phyloP scores from a whole-genome alignment of 176 grass and related monocot genomes.

The Ensete ventricosum region DNA sequence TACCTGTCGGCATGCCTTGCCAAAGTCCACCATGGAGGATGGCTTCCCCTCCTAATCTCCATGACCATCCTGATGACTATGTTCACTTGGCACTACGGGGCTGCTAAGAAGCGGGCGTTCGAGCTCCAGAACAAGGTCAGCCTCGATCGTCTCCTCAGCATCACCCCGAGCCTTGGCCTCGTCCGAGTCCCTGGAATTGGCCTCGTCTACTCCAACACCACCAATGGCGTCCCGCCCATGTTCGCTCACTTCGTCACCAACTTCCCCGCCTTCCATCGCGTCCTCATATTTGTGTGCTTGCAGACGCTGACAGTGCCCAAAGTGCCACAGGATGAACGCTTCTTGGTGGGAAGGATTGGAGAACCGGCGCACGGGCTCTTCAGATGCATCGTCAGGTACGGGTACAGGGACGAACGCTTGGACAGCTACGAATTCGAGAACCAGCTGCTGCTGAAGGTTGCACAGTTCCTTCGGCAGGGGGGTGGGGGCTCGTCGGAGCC shows the following conservation, averaged over 20 bases:
- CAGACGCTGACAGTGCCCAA: conserved; percentile 73
- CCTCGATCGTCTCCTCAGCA: conserved; percentile 46
- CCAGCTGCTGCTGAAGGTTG: conserved; percentile 71
- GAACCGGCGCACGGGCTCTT: conserved; percentile 40
- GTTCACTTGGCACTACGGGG: conserved; percentile 91
- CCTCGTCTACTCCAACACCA: conserved; percentile 53
- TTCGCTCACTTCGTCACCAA: conserved; percentile 96
- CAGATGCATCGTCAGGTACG: conserved; percentile 55
- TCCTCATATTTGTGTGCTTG: conserved; percentile 67
- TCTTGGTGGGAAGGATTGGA: conserved; percentile 58
- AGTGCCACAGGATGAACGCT: conserved; percentile 41
- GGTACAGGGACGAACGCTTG: conserved; percentile 61
- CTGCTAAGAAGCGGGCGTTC: conserved; percentile 58
- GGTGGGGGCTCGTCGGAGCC: background rate
- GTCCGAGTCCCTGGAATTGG: conserved; percentile 64
- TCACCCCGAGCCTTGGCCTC: conserved; percentile 59
- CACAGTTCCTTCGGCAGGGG: conserved; percentile 54
- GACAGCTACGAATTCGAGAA: conserved; percentile 76
- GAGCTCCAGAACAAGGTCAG: conserved; percentile 79
- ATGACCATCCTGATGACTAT: conserved; percentile 40
- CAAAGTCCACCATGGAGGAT: conserved; percentile 68
- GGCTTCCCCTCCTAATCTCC: conserved; percentile 64
- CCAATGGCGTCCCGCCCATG: conserved; percentile 51
- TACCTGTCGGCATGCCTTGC: conserved; percentile 63
- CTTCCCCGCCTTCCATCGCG: conserved; percentile 84